Base-by-base conservation (phyloP, 1,284 basidiomycete species). In the Pyrrhoderma noxium region DNA sequence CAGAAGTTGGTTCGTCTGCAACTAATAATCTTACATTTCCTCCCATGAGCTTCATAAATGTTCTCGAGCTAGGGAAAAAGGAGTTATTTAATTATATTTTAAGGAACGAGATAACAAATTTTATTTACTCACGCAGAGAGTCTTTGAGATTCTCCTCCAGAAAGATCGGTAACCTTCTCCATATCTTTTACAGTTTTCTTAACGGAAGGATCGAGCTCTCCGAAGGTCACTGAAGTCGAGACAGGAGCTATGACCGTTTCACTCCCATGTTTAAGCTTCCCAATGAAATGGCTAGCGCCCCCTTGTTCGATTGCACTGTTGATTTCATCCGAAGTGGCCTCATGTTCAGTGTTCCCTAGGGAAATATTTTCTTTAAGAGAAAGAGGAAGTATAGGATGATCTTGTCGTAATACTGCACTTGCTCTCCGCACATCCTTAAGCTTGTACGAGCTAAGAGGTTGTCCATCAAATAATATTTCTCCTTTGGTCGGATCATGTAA, bases 291-390 rank as follows among this genome's bases (percentile, higher is more conserved):
- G 0, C 56, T 54, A 18, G 71, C 66, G 2, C 67, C 68, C 1
- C 70, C 73, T 42, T 65, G 56, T 19, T 47, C 44, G n/a, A 67
- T 64, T 0, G 74, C 73, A 34, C 59, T 54, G 11, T 67, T 60
- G 9, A 74, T 45, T 19, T 59, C 54, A 2, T 56, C 52, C 3
- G 62, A 57, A 4, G 48, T 46, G n/a, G 53, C 40, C 14, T 0
- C 38, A 14, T 18, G 23, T 2, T 59, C 51, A 5, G 51, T 52
- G 9, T 65, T 50, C 2, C 68, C 65, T 47, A 71, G 61, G 19
- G 64, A 37, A 22, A 77, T 65, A 54, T 77, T 76, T 31, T 76
- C 71, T 8, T 56, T 56, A 3, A 75, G 53, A 0, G 64, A 67
- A 3, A 73, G 56, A 0, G 74, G 74, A 52, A 71, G 76, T 2